Evolutionary conservation across 1,284 basidiomycete genomes (phyloP), one percentile per base, ranked within the genome.

Genomic region (Sporisorium exsertum): DNA sequence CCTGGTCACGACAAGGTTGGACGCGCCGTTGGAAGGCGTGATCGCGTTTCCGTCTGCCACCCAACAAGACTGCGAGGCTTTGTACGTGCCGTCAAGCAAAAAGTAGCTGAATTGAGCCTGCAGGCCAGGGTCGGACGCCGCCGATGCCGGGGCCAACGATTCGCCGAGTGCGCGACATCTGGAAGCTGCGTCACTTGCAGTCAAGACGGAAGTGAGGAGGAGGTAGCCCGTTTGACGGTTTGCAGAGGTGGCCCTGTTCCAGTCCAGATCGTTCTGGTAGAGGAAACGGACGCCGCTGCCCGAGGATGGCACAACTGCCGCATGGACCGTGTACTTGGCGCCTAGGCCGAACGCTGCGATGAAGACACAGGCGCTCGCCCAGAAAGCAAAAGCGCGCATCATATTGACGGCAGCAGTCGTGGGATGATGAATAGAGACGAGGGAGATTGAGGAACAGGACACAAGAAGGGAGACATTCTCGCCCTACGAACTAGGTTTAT

Each of bases 211-310:
- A 13, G 60, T 58, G 32, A 79, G 68, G 3, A 80, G 61, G 20
- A 81, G 57, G 43, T 78, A 78, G 32, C 79, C 73, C 20, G 67
- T 45, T 53, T 77, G 74, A 29, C 74, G 68, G 6, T 51, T 13
- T n/a, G 56, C 18, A 3, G 74, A 72, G 15, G 40, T 33, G 40
- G 72, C 72, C 26, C 58, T 55, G 58, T 50, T 75, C 63, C 64
- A 70, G 55, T 78, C 65, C 6, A 81, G 69, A 35, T 81, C 78
- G 49, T 81, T 81, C 52, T 80, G 78, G 42, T 77, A 75, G 33
- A 81, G 63, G 22, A 81, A 58, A 15, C 77, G 64, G 18, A 75
- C 37, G 9, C 74, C 69, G 24, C 64, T 64, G 45, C 49, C 47
- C 22, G 61, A 42, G 0, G 55, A 60, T 13, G 63, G 46, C 22